These are phyloP conservation scores for Lichtheimia hyalospora DNA, from an alignment of 371 early-diverging fungal species.

Conservation along the genomic window DNA sequence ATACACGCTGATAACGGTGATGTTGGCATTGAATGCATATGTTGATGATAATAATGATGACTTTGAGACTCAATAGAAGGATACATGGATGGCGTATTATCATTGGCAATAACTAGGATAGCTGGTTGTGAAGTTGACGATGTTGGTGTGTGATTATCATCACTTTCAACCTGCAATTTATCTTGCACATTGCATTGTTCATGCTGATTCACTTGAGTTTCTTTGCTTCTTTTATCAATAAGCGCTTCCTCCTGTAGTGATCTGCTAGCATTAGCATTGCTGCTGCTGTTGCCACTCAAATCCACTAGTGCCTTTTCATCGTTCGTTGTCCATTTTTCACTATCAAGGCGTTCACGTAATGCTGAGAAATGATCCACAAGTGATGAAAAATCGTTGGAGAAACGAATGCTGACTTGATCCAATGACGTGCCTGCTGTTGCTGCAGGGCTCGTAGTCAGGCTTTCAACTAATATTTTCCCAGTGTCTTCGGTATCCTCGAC, in stretches of 20 bases:
- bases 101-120: too few relatives aligned
- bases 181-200: background rate
- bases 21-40: background rate
- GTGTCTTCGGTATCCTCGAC: background rate
- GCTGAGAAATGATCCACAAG: slow-evolving; percentile 4
- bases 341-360: background rate
- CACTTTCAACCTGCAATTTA: background rate
- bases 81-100: background rate
- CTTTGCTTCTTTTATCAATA: background rate
- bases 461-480: background rate
- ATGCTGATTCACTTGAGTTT: background rate
- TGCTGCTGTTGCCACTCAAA: too few relatives aligned
- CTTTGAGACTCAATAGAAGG: too few relatives aligned
- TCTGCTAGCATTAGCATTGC: background rate
- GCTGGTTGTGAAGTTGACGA: background rate
- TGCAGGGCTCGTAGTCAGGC: background rate
- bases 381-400: slow-evolving; percentile 9
- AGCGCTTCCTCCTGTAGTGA: background rate
- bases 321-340: too few relatives aligned
- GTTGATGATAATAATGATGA: background rate
- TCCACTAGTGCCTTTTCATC: too few relatives aligned
- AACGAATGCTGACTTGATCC: slow-evolving; percentile 4
- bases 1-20: background rate
- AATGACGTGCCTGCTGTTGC: background rate
- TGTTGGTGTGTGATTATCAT: background rate